Evolutionary conservation across 495 filamentous ascomycete genomes (phyloP), one percentile per base, ranked within the genome.

Genomic region (Tuber calosporum): DNA sequence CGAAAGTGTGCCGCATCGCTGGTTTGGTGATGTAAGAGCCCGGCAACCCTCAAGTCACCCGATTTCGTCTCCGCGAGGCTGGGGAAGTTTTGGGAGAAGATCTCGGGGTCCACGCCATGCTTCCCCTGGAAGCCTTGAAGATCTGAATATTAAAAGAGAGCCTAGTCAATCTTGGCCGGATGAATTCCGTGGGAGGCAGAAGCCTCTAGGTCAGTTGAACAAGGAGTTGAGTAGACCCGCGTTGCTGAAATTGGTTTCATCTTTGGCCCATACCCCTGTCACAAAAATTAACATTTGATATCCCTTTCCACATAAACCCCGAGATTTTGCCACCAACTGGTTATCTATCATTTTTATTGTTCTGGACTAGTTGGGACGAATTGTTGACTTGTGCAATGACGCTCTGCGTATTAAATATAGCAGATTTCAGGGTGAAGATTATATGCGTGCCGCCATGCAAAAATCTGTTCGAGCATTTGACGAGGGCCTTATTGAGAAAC

Each of bases 171-270:
- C 76, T 73, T 77, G 74, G 74, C 75, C 69, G 67, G 73, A 68
- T 77, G 71, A 71, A 69, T 78, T 74, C 68, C 58, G 42, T 73
- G 77, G 75, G 76, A 62, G 53, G 53, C 53, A 62, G 53, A 78
- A 78, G 77, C 72, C 74, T 77, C 70, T 71, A 73, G 77, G 77
- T 68, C 71, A 78, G 68, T 62, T 62, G 53, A 73, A 70, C 74
- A 78, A 78, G 76, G 76, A 78, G 76, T 77, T 78, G 76, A 78
- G 76, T 77, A 77, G 75, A 77, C 76, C 76, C 76, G 72, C 36
- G 68, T 78, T 70, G 71, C 75, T 75, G 73, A 68, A 73, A 74
- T 68, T 70, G 62, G 67, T 73, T 70, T 62, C 41, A 77, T 77
- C 72, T 75, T 77, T 78, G 71, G 66, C 71, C 69, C 66, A 73